Base-by-base conservation (phyloP, 1,284 basidiomycete genomes). In the Leccinum pachyderme region DNA sequence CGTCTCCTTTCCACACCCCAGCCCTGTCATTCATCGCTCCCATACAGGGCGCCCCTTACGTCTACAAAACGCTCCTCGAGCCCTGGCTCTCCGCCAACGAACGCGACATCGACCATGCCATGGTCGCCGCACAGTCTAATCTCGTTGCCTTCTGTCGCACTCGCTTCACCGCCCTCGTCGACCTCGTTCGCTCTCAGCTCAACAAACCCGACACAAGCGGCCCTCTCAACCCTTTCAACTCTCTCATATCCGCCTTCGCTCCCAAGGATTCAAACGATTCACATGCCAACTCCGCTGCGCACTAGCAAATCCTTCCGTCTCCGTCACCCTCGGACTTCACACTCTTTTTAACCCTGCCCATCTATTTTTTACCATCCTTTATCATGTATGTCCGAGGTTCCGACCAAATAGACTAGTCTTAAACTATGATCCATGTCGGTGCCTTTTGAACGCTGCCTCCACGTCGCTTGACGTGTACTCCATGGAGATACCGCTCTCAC, bases 391-490 rank as follows among this genome's bases (percentile, higher is more conserved):
- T 54, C 52, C 27, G 15, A 52, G 24, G 49, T 52, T 52, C 43
- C 12, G 27, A 44, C 18, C 27, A 55, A 51, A 57, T 61, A 55
- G 46, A 55, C 39, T 59, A 29, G 51, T 54, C 39, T 39, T 50
- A 32, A n/a, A 22, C 67, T 73, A 82, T 52, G 72, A 73, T 45
- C 73, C 76, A 46, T 81, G 72, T 48, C 81, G 76, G 66, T 89
- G 87, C 49, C 81, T 78, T 69, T 80, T 86, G 72, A 94, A 95
- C 0, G 86, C 83, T 13, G 75, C 74, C 67, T 94, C 89, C 3
- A 95, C 84, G 59, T 96, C 93, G 22, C 73, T 74, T n/a, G 77
- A 70, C 8, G 81, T 81, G 63, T 89, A 95, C 63, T 96, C 93
- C 53, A 95, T 71, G 4, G 78, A 72, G 18, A 89, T 73, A 2